Evolutionary conservation across 2,329 filamentous ascomycete genomes (phyloP), one percentile per base, ranked within the genome.

Genomic region (Ophiostoma ulmi): DNA sequence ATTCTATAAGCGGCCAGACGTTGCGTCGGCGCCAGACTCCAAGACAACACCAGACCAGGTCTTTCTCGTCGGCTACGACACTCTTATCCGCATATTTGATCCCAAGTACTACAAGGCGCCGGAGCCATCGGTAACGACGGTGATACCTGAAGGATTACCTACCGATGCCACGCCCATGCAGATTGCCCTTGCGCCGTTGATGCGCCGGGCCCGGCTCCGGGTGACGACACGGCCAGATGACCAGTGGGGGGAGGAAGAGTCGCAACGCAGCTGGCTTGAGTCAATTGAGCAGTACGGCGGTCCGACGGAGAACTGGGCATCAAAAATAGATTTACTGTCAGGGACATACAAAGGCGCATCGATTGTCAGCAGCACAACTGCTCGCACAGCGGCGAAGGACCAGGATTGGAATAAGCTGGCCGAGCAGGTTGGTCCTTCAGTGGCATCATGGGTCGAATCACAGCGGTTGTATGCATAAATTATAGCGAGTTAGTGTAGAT

Each of bases 61-160:
- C 4, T 91, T 91, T 75, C 84, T 94, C 2, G 86, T 88, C 1
- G 92, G 92, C 38, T 94, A 88, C 77, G 91, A 94, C 75, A 94
- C 91, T 0, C 80, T 94, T 7, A 87, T 90, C 20, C 86, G 91
- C 26, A 87, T 94, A 69, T 86, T 91, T 70, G 83, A 91, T 67
- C 85, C 90, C 0, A 91, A 90, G 77, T 94, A 94, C 79, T 92
- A 93, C 76, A 65, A 65, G 20, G 36, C 63, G 36, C 36, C 36
- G 6, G 61, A 36, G 26, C 8, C 61, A 38, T 35, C 68, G 2
- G 17, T 26, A 3, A 55, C 31, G 13, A 14, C 3, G 20, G 13
- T 5, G 35, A 20, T 39, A 14, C 31, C 66, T 71, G 61, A 6
- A 36, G 70, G 3, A 14, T 71, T 14, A 69, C 70, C 1, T 0